These are phyloP conservation scores for Rosa hybrid DNA, from an alignment of 331 rosid genomes.

Conservation along the genomic window DNA sequence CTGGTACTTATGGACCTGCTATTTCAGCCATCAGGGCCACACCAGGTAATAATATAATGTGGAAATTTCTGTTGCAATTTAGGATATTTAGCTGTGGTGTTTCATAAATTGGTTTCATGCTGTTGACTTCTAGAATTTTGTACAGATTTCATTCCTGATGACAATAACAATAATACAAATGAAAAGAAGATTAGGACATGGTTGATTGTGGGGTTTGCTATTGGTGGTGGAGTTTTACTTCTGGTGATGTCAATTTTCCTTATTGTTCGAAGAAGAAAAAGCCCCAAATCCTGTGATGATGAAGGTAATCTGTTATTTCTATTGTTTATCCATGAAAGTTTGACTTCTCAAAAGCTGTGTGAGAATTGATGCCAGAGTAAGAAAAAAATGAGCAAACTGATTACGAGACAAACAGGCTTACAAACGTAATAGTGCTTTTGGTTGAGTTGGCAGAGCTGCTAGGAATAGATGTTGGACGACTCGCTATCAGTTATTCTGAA, in stretches of 20 bases:
- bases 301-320: slow-evolving; percentile 50
- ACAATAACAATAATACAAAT: slow-evolving; percentile 32
- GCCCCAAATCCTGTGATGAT: slow-evolving; percentile 23
- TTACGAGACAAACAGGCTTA: too few relatives aligned
- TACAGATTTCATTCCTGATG: slow-evolving; percentile 60
- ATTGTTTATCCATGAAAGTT: neutral
- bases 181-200: slow-evolving; percentile 41
- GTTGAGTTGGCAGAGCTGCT: slow-evolving; percentile 46
- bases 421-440: slow-evolving; percentile 3
- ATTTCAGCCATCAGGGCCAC: slow-evolving; percentile 68
- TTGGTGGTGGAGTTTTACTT: slow-evolving; percentile 52
- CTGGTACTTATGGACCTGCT: slow-evolving; percentile 69
- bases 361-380: neutral
- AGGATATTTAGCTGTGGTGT: neutral
- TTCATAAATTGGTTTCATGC: neutral
- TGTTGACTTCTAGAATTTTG: slow-evolving; percentile 14
- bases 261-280: slow-evolving; percentile 48
- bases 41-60: slow-evolving; percentile 49
- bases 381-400: too few relatives aligned
- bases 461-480: slow-evolving; percentile 62
- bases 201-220: slow-evolving; percentile 50
- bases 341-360: neutral
- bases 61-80: neutral
- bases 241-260: slow-evolving; percentile 32
- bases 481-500: slow-evolving; percentile 63